Base-by-base conservation (phyloP, 305 asterid species). In the Plantago coronopus region DNA sequence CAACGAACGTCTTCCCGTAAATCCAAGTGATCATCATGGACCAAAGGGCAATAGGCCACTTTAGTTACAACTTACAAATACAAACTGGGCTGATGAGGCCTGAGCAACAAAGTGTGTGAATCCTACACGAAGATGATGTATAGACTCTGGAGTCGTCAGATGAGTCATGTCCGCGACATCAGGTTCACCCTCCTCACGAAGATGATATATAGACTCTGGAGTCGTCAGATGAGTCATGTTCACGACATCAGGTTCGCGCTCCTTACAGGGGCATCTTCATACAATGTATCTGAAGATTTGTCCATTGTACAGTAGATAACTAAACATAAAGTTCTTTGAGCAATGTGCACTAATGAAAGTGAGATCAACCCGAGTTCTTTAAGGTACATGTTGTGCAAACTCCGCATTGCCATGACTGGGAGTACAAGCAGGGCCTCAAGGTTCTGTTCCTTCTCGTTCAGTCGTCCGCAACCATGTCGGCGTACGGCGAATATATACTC, bases 41-140 rank as follows among this genome's bases (percentile, higher is more conserved):
- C 90, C 93, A 84, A 11, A 82, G 46, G 0, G 96, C 86, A 9
- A 88, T 22, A 0, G 98, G 98, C 98, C 95, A 86, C 79, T 88
- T 74, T 3, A 88, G 38, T 89, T 87, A 78, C n/a, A n/a, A n/a
- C n/a, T n/a, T n/a, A n/a, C 21, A 86, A 15, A 68, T 82, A 82
- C 93, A 93, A 83, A 18, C 31, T 76, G 43, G 89, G 79, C 5
- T 42, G 57, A 18, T 78, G 79, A 43, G 98, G 98, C 10, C n/a
- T 66, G 70, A 0, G 96, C 72, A 20, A 95, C 95, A 47, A 86
- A 48, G 40, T 81, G 70, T 0, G 96, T 86, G 34, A 91, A 86
- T 6, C 96, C 95, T 2, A 91, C 17, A 1, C 96, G 82, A n/a
- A 86, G 80, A 61, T 86, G 94, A 11, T 85, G 88, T 11, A 91